These are phyloP conservation scores for Aspergillus fijiensis DNA, from an alignment of 2,329 filamentous ascomycete genomes.

Conservation along the genomic window DNA sequence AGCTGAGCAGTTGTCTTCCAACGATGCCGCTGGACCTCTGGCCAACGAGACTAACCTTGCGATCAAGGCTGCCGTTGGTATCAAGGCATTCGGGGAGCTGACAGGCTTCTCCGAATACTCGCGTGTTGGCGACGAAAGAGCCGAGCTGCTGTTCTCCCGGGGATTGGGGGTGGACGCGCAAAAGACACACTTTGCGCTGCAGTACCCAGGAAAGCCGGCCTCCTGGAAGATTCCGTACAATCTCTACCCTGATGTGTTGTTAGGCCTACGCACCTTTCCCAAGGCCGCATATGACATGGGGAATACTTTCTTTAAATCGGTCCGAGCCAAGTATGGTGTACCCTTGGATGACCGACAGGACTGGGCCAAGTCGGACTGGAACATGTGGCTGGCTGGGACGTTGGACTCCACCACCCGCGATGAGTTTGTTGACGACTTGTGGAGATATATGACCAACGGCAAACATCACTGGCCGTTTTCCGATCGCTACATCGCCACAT, in stretches of 20 bases:
- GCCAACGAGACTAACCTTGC: conserved; percentile 50
- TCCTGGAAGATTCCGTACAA: conserved; percentile 45
- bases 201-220: conserved; percentile 35
- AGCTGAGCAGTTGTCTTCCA: conserved; percentile 43
- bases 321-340: conserved; percentile 40
- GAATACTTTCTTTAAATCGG: conserved; percentile 36
- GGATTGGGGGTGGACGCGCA: conserved; percentile 36
- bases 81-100: conserved; percentile 47
- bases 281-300: conserved; percentile 37
- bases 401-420: conserved; percentile 29
- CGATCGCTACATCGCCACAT: conserved; percentile 43
- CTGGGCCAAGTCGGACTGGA: conserved; percentile 49
- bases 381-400: conserved; percentile 44
- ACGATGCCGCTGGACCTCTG: conserved; percentile 43
- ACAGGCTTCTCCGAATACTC: conserved; percentile 40
- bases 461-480: conserved; percentile 47
- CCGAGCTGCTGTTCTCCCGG: conserved; percentile 35
- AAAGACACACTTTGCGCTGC: conserved; percentile 43
- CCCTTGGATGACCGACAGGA: conserved; percentile 41
- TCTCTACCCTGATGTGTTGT: conserved; percentile 42
- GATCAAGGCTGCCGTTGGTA: conserved; percentile 48
- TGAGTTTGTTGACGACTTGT: conserved; percentile 43
- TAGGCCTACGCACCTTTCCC: conserved; percentile 42
- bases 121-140: conserved; percentile 35
- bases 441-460: conserved; percentile 44